A percentile compares a stretch with the other conserved stretches of the same genome.
phyloP scores from a whole-genome alignment of 768 basidiomycete genomes.

The Podaxis sp. region DNA sequence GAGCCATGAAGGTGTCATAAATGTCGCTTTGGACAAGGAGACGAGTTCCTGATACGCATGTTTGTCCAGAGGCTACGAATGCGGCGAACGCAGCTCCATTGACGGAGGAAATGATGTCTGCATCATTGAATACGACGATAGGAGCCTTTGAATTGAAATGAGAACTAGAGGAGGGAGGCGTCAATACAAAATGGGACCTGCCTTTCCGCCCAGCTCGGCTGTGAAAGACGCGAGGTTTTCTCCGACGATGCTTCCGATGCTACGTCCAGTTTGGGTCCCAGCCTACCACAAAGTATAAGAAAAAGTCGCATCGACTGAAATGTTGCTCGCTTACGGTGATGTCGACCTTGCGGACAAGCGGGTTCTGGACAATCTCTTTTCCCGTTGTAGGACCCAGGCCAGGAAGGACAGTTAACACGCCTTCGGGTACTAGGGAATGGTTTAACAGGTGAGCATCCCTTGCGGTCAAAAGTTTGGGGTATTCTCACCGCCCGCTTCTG shows the following conservation, averaged over 20 bases:
- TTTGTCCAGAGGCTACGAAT: constrained; percentile 87
- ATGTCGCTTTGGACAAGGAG: constrained; percentile 69
- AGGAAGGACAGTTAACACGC: constrained; percentile 71
- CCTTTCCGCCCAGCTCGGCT: constrained; percentile 87
- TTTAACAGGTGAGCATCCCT: background rate
- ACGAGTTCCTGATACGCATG: constrained; percentile 90
- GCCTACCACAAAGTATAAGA: constrained; percentile 42
- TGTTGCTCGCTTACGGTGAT: constrained; percentile 58
- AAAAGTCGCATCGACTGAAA: background rate
- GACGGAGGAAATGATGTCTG: constrained; percentile 69
- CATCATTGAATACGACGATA: constrained; percentile 76
- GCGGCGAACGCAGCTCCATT: constrained; percentile 84
- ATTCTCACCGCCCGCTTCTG: constrained; percentile 59
- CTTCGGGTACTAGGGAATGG: constrained; percentile 65
- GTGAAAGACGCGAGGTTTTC: constrained; percentile 72
- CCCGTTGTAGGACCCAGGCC: constrained; percentile 70
- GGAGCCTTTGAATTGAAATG: constrained; percentile 55
- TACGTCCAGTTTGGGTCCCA: constrained; percentile 75
- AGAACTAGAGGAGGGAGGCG: constrained; percentile 2
- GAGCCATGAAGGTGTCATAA: constrained; percentile 64
- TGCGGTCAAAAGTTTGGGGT: background rate
- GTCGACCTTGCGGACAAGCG: constrained; percentile 75
- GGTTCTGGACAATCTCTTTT: constrained; percentile 60
- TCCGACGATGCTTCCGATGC: constrained; percentile 71
- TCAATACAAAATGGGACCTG: constrained; percentile 20